Evolutionary conservation across 805 yeast genomes (phyloP).

Genomic region (Starmerella floricola): DNA sequence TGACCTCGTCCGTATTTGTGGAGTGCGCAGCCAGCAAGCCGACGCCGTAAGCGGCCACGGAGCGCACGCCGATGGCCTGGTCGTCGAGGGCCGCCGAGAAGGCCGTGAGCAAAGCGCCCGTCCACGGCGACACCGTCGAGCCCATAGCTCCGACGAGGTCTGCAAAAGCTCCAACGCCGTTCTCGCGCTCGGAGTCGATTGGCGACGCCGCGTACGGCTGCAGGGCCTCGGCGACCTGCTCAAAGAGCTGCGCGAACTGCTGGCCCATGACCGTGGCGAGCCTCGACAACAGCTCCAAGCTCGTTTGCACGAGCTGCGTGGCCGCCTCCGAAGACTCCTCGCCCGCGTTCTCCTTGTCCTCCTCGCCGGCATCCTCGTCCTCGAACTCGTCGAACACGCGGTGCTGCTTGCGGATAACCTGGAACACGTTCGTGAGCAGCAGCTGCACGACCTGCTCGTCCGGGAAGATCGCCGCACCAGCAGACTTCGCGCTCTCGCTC

Average conservation of each 20-base stretch:
- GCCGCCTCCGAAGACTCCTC: slow-evolving; percentile 42
- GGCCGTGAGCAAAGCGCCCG: slow-evolving; percentile 50
- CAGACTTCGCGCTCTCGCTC: slow-evolving; percentile 50
- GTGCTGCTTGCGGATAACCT: slow-evolving; percentile 69
- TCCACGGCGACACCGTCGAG: slow-evolving; percentile 45
- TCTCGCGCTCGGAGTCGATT: slow-evolving; percentile 62
- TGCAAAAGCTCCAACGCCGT: slow-evolving; percentile 80
- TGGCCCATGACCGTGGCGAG: slow-evolving; percentile 65
- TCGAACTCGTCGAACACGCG: slow-evolving; percentile 33
- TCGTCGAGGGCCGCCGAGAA: slow-evolving; percentile 58
- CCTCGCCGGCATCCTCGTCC: slow-evolving; percentile 47
- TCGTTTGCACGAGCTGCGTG: slow-evolving; percentile 68
- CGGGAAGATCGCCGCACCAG: slow-evolving; percentile 60
- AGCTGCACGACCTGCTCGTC: slow-evolving; percentile 47
- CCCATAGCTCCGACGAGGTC: slow-evolving; percentile 74
- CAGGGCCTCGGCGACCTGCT: slow-evolving; percentile 54
- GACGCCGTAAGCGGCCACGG: slow-evolving; percentile 91
- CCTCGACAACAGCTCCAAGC: slow-evolving; percentile 72
- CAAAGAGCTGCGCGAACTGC: slow-evolving; percentile 66
- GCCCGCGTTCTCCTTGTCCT: slow-evolving; percentile 44
- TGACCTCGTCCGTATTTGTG: slow-evolving; percentile 43
- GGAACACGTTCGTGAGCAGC: slow-evolving; percentile 59
- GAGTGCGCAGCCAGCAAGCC: slow-evolving; percentile 57
- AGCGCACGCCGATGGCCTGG: slow-evolving; percentile 70
- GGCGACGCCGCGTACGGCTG: slow-evolving; percentile 35